Base-by-base conservation (phyloP, 2,329 filamentous ascomycete genomes). In the Hypoxylon sp. region DNA sequence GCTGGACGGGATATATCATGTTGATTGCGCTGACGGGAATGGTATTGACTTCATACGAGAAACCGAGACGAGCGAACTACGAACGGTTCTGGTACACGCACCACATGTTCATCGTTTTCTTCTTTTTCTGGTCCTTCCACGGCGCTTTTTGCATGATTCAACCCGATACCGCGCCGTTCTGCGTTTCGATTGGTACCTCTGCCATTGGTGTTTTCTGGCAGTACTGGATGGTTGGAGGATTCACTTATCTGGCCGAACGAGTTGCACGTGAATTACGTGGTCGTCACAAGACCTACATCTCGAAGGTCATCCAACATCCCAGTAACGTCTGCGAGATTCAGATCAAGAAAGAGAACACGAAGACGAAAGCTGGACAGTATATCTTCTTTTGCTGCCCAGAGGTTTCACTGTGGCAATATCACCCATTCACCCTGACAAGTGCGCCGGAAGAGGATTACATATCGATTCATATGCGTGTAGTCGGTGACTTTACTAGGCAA, bases 81-180 rank as follows among this genome's bases (percentile, higher is more conserved):
- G 93, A 95, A 79, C 91, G 92, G 25, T 97, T 96, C 84, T 97
- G 93, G 93, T 94, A 94, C 79, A 93, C 91, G 1, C 93, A 97
- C 80, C 93, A 96, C 82, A 87, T 96, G 78, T 96, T 96, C 79
- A 88, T 95, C 80, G 76, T 95, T 70, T 96, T 96, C 86, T 96
- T 96, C 83, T 84, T 95, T 73, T 94, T 96, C 85, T 96, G 93
- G 92, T 90, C 92, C n/a, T 87, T 95, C 75, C 93, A 97, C 80
- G 93, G 93, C 64, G 91, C 91, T 25, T 96, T 94, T 82, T 95
- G 93, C 81, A 95, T 96, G 93, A 95, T 95, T 75, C 92, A 93
- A 80, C 90, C 92, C 57, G 93, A 96, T 77, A 88, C 91, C 69
- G 90, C 91, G 5, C 92, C 93, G 1, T 94, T 92, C 79, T 94